Percentiles rank a stretch among this genome's conserved stretches.
These are phyloP conservation scores for Coix lacrymajobi DNA, from an alignment of 176 grass and related monocot species.

Conservation along the genomic window DNA sequence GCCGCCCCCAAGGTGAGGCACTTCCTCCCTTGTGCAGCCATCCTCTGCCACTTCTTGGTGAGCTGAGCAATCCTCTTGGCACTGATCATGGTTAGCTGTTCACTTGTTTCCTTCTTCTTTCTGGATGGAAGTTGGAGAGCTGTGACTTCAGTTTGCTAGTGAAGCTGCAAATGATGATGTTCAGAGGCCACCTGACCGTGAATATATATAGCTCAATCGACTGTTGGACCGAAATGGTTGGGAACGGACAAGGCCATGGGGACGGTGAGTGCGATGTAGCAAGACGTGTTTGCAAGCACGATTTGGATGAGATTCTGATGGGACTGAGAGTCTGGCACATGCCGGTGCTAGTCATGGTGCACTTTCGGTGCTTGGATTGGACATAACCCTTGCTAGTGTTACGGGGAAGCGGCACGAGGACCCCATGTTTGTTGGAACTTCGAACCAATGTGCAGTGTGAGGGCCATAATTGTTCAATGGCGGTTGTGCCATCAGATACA, in stretches of 20 bases:
- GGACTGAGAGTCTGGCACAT: conserved; percentile 8
- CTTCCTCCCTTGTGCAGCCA: conserved; percentile 8
- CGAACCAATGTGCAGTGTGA: background rate
- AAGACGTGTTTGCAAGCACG: background rate
- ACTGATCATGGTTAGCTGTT: conserved; percentile 33
- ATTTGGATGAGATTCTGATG: conserved; percentile 27
- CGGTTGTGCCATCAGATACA: background rate
- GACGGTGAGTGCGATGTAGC: background rate
- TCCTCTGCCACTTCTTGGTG: conserved; percentile 60
- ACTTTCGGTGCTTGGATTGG: background rate
- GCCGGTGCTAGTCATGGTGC: background rate
- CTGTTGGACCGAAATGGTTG: background rate
- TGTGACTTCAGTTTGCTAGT: background rate
- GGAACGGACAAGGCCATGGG: conserved; percentile 31
- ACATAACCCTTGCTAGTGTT: background rate
- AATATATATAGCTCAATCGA: background rate
- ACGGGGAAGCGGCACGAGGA: background rate
- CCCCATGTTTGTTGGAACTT: background rate
- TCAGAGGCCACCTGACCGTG: background rate
- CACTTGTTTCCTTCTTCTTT: background rate
- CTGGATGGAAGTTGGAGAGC: background rate
- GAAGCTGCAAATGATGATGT: background rate
- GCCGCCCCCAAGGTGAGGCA: background rate
- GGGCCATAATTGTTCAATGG: background rate
- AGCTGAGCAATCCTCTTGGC: conserved; percentile 48